Base-by-base conservation (phyloP, 495 filamentous ascomycete species). In the Penicillium lividum region DNA sequence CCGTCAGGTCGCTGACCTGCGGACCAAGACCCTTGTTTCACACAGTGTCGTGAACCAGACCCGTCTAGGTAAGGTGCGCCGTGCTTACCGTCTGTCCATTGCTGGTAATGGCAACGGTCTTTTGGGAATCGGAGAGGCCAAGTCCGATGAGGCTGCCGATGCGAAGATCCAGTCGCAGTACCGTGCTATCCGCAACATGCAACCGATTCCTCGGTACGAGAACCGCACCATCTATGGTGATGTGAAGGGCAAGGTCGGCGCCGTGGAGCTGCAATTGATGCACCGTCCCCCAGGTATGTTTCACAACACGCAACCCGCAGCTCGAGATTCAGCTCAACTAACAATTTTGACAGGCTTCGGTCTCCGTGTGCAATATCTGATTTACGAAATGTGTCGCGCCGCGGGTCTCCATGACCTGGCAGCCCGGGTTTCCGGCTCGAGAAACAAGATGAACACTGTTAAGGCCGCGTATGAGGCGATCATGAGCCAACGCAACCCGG, bases 391-490 rank as follows among this genome's bases (percentile, higher is more conserved):
- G 77, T 89, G 88, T 63, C 86, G 89, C 51, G 83, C 84, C 36
- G 86, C 86, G 33, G 94, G 94, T 60, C 89, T 99, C 63, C 76
- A 83, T 36, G 94, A 99, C 69, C 82, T 99, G 13, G 82, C 90
- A 7, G 94, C 91, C 16, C 82, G 82, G 36, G 89, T 95, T 44
- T 83, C 84, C 45, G 82, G 91, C 27, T 87, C 88, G 27, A 78
- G 91, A 56, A 99, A 97, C 80, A 89, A 88, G 53, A 95, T 98
- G 91, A 99, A 99, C 75, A 88, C 91, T 13, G 87, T 96, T 64
- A 97, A 97, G 78, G 93, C 94, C 13, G 84, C 89, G 30, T 89
- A 89, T 68, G 64, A 92, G 68, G 94, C 93, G 1, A 79, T 99
- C 46, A 79, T 82, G 75, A 88, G 74, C 75, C 94, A 99, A 78